Evolutionary conservation across 2,329 filamentous ascomycete species (phyloP), one percentile per base, ranked within the genome.

Genomic region (Sporothrix dimorphospora): DNA sequence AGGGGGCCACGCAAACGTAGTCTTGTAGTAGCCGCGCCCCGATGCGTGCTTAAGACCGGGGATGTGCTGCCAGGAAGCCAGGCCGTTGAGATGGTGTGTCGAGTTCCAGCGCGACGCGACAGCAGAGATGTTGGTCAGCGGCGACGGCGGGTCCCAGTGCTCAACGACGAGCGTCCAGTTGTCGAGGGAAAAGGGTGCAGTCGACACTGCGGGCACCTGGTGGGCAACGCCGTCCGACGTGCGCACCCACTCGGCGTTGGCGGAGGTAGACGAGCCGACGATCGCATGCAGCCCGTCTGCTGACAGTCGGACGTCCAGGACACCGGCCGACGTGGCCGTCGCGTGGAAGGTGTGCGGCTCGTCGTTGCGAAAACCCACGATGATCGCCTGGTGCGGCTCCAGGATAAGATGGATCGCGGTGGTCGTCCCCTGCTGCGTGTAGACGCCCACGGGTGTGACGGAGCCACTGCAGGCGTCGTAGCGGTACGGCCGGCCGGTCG

Each of bases 11-110:
- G 9, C 0, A 34, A 67, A 67, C 4, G 65, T 38, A 7, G 65
- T 51, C 65, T 45, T 11, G 45, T 67, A 67, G 45, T 51, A 67
- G 8, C 65, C 65, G 16, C 65, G 27, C 4, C 65, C 65, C 0
- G 65, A 34, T 3, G 21, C 45, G 16, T 40, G 42, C 19, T 40
- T 3, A 5, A 67, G 45, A 4, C 45, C 65, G 19, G 65, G 45
- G 19, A 67, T 67, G 27, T 51, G 27, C 16, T 67, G 65, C 65
- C 65, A 67, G 7, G 65, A 40, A 3, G 21, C 19, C 16, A 67
- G 27, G 24, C 30, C 9, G 0, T 40, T 4, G 24, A 67, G 45
- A 6, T 21, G 16, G 27, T 67, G 65, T 0, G 65, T 34, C 8
- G 65, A 51, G 27, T 67, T 67, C 42, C 65, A 51, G 9, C 30